Base-by-base conservation (phyloP, 1,139 yeast species). In the Pichia sp. region DNA sequence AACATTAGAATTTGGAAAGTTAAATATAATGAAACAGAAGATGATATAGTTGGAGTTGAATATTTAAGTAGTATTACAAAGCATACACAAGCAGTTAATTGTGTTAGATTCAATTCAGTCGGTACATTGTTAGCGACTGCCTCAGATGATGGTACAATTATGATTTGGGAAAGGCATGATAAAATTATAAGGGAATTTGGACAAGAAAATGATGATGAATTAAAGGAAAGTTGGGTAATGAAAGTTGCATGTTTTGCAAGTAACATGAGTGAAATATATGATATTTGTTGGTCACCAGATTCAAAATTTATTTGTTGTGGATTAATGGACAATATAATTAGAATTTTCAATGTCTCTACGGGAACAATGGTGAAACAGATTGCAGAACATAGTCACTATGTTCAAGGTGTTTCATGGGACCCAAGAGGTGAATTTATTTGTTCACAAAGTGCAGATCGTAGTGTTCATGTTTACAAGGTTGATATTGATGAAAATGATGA, bases 331-430 rank as follows among this genome's bases (percentile, higher is more conserved):
- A 89, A 90, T 61, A 75, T 81, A 13, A 79, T 91, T 7, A 73
- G 96, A 45, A 75, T 93, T 0, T 88, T 84, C 63, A 76, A 77
- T 56, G 79, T 79, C 2, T 61, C 69, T 1, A 72, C 76, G 1
- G 95, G 93, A 0, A 73, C 75, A 45, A 77, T 85, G 60, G 74
- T 88, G 1, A 71, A 77, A 16, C 83, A 84, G 53, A 71, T 86
- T 47, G 78, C 81, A 3, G 89, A 87, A 58, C 98, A 93, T 67
- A 72, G 73, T 41, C 97, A 91, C 65, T 91, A 88, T 62, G 95
- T 93, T 2, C 99, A 93, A 68, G 99, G 99, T 3, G 93, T 93
- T 5, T 76, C 85, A 0, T 93, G 98, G 98, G 99, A 93, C 66
- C 99, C 99, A 3, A 64, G 73, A 53, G 82, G 84, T 54, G 81